Base-by-base conservation (phyloP, 768 basidiomycete genomes). In the Lanmaoa pseudosensibilis region DNA sequence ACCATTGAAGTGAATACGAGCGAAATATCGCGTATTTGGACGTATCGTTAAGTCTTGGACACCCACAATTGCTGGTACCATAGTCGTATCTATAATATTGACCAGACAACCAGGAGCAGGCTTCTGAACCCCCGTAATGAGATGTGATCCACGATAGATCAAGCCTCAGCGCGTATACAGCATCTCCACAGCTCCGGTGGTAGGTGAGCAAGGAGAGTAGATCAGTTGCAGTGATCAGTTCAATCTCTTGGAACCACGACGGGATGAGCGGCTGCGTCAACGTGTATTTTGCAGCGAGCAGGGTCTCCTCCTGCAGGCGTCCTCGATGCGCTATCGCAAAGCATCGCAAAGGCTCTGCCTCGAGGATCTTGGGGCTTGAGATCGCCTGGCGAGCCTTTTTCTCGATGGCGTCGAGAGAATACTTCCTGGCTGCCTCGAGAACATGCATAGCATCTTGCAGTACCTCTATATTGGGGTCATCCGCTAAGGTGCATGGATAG, bases 191-290 rank as follows among this genome's bases (percentile, higher is more conserved):
- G 6, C n/a, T 23, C 18, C 23, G 13, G 27, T 66, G 66, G 37
- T 69, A 66, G 19, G 49, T 58, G 12, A 66, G 52, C 9, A 73
- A 38, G 3, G 58, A 36, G 36, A 70, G 65, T 3, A 73, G 52
- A 15, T 64, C 65, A 3, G 53, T 27, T 1, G 65, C 68, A 7
- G 62, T 60, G 39, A 75, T 62, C 45, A 67, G n/a, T 0, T 60
- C 61, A 2, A 75, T 58, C 43, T 70, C 73, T 46, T 65, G 44
- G 9, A 64, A 62, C 52, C 65, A 61, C 3, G 50, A 41, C 0
- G 67, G 60, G 15, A 63, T 52, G 27, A 72, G 54, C 0, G 72
- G 64, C 36, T 63, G 48, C 6, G 60, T 41, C 54, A 75, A 52
- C 0, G 73, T 69, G 38, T 58, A 27, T 38, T 5, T 34, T 21